Conservation (phyloP, 192 early-diverging fungal genomes). For the Dissophora globulifera region DNA sequence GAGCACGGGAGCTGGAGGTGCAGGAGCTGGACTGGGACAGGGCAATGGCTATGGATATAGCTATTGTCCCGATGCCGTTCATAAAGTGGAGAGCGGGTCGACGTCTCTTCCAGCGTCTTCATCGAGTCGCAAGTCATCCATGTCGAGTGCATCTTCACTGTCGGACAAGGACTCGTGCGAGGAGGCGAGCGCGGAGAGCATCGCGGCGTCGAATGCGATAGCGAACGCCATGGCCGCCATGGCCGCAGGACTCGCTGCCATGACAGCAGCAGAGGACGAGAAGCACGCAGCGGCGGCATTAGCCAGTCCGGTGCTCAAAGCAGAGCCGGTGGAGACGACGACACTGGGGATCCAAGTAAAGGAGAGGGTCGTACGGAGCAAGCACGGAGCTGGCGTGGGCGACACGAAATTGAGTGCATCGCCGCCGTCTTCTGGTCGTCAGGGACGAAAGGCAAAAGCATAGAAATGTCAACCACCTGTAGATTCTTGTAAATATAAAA, state of each 20-base stretch:
- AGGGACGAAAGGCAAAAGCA: conserved; percentile 3
- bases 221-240: conserved; percentile 50
- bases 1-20: conserved; percentile 14
- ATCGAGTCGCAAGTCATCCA: not conserved
- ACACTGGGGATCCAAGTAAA: not conserved
- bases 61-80: conserved; percentile 15
- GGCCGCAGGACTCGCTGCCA: conserved; percentile 42
- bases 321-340: not conserved
- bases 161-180: conserved; percentile 9
- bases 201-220: conserved; percentile 33
- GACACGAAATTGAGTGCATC: too few relatives aligned
- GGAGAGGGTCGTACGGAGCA: not conserved
- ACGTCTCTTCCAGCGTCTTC: not conserved
- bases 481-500: conserved; percentile 12
- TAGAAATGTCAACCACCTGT: not conserved
- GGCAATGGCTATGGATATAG: conserved; percentile 50
- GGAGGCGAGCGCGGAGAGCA: conserved; percentile 22
- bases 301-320: not conserved
- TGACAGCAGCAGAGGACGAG: conserved; percentile 45
- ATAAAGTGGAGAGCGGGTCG: not conserved
- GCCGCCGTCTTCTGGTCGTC: not conserved
- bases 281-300: conserved; percentile 12
- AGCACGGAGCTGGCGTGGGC: too few relatives aligned
- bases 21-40: conserved; percentile 44
- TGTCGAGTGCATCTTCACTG: not conserved